Evolutionary conservation across 2,329 filamentous ascomycete genomes (phyloP).

Genomic region (Camillea tinctor): DNA sequence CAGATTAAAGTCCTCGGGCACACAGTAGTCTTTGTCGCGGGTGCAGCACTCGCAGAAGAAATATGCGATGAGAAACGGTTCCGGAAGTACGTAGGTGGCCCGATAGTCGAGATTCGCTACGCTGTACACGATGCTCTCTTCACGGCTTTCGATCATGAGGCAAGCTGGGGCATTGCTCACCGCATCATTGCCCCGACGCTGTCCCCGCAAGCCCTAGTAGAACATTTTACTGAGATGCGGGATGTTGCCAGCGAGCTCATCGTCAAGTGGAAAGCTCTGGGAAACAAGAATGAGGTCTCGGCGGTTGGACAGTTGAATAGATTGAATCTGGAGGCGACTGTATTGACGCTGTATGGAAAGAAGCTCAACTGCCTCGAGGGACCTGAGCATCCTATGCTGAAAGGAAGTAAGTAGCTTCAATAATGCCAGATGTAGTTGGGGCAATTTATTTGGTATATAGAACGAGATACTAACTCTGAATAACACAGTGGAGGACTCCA

Average conservation of each 20-base stretch:
- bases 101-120: constrained; percentile 51
- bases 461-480: not conserved
- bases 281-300: constrained; percentile 38
- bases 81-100: constrained; percentile 53
- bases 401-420: constrained; percentile 11
- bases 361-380: constrained; percentile 47
- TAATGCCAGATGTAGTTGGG: too few species aligned
- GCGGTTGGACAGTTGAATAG: constrained; percentile 51
- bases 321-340: constrained; percentile 51
- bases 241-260: constrained; percentile 49
- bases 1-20: constrained; percentile 42
- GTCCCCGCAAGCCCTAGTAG: constrained; percentile 31
- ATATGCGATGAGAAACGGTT: constrained; percentile 53
- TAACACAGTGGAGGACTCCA: constrained; percentile 50
- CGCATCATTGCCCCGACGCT: constrained; percentile 51
- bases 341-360: constrained; percentile 51
- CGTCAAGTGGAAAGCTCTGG: constrained; percentile 46
- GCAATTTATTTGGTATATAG: too few species aligned
- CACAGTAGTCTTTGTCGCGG: constrained; percentile 42
- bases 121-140: constrained; percentile 53
- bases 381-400: constrained; percentile 46
- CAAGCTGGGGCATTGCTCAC: constrained; percentile 50
- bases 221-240: constrained; percentile 48
- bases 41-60: constrained; percentile 41
- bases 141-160: constrained; percentile 49